Evolutionary conservation across 2,329 filamentous ascomycete species (phyloP), one percentile per base, ranked within the genome.

Genomic region (Hysterium pulicare): DNA sequence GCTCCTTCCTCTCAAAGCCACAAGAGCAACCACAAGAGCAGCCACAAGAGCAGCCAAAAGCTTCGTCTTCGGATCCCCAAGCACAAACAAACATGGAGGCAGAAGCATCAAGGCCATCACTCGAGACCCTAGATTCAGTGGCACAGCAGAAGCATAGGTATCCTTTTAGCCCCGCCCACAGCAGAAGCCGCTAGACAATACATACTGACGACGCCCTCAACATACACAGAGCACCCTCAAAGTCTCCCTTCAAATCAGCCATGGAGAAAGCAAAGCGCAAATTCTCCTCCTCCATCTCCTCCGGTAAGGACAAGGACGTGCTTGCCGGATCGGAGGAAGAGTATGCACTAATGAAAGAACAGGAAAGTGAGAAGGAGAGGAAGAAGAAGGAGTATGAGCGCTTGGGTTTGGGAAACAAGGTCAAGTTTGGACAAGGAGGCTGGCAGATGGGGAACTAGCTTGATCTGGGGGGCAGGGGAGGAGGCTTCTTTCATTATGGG

Each of bases 241-340:
- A 40, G 19, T 40, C 37, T 7, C 5, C 23, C 5, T 13, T 40
- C 28, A 32, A n/a, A 10, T 34, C 41, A 31, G 38, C 45, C 32
- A 33, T 53, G 33, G 38, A 40, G 15, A 48, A 48, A 39, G 44
- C 45, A 4, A 35, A 38, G 10, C 40, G 42, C 33, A 46, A 41
- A 10, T 36, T 49, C 15, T 42, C 47, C 5, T 23, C 38, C 35
- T 45, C 42, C 11, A n/a, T n/a, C n/a, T 13, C 13, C 8, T 28
- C 24, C 16, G 37, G 38, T 19, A 52, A 50, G 17, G 37, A 24
- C 30, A 20, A 40, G 11, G 15, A 17, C 28, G 31, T 21, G 24
- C 19, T 38, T 8, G 21, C 35, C 19, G n/a, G 13, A 13, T 38
- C 35, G 11, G 35, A 38, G n/a, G 35, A 20, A 4, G 35, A 38